Percentiles rank a stretch among this genome's conserved stretches.
These are phyloP conservation scores for Basipetospora chlamydospora DNA, from an alignment of 2,329 filamentous ascomycete species.

Conservation along the genomic window DNA sequence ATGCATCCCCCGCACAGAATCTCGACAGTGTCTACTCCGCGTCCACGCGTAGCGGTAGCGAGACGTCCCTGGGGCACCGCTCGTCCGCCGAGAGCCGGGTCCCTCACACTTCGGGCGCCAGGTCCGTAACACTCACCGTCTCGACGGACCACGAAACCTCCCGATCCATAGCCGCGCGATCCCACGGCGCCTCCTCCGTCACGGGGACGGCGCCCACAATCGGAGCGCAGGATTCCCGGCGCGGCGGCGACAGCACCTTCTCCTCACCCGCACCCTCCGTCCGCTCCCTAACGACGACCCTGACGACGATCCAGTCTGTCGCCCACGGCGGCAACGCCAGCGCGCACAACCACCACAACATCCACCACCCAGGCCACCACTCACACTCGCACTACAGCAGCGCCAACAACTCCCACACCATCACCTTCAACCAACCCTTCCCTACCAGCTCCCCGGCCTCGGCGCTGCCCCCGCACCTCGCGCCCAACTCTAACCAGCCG, in stretches of 20 bases:
- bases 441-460: conserved; percentile 50
- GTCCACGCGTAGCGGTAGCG: conserved; percentile 40
- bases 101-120: conserved; percentile 47
- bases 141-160: conserved; percentile 72
- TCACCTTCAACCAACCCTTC: conserved; percentile 53
- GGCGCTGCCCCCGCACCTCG: conserved; percentile 58
- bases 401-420: conserved; percentile 16
- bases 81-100: conserved; percentile 48
- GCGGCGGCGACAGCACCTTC: conserved; percentile 64
- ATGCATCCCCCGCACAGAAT: conserved; percentile 12
- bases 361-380: conserved; percentile 22
- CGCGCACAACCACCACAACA: conserved; percentile 19
- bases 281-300: conserved; percentile 65
- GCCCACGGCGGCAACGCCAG: conserved; percentile 36
- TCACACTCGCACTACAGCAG: conserved; percentile 17
- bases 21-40: conserved; percentile 37
- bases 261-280: conserved; percentile 72
- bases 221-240: conserved; percentile 39
- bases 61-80: conserved; percentile 37
- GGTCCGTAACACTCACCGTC: conserved; percentile 63
- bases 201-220: conserved; percentile 62
- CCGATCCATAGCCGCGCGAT: conserved; percentile 60
- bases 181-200: conserved; percentile 50
- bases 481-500: conserved; percentile 34
- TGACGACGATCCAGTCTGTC: conserved; percentile 73